These are phyloP conservation scores for Starmerella roubikii DNA, from an alignment of 805 yeast genomes.

Conservation along the genomic window DNA sequence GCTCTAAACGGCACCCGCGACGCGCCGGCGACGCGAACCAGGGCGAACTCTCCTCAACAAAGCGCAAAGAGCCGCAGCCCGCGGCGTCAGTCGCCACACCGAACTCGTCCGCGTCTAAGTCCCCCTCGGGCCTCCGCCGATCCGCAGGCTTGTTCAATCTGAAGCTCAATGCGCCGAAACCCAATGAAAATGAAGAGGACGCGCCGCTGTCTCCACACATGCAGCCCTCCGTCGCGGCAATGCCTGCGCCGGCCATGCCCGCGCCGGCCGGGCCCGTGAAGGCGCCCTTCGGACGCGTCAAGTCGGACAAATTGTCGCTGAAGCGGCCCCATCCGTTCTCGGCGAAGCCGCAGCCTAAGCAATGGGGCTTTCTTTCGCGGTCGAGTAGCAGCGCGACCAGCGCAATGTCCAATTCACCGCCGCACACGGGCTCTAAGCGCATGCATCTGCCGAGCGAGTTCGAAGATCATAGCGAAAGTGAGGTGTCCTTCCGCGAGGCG, in stretches of 20 bases:
- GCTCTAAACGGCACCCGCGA: neutral
- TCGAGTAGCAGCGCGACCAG: conserved; percentile 5
- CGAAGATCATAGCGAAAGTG: conserved; percentile 31
- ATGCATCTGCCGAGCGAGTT: conserved; percentile 1
- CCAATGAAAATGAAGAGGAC: conserved; percentile 5
- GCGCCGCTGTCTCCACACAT: conserved; percentile 4
- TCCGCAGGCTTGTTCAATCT: conserved; percentile 31
- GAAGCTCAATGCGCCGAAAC: conserved; percentile 24
- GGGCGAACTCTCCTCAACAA: neutral
- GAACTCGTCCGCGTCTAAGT: conserved; percentile 44
- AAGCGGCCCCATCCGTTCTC: conserved; percentile 22
- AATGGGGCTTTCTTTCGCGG: conserved; percentile 8
- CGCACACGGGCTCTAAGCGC: conserved; percentile 11
- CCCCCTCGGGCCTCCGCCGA: conserved; percentile 28
- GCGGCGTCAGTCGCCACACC: neutral
- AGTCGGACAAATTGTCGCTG: conserved; percentile 7
- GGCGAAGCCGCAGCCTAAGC: conserved; percentile 9
- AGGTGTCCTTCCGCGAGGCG: conserved; percentile 46
- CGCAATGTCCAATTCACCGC: no score
- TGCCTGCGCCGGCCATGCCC: neutral
- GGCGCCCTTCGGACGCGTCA: conserved; percentile 1
- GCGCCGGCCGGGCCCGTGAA: neutral
- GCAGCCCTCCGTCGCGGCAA: conserved; percentile 1
- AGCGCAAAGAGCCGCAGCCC: neutral
- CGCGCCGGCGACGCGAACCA: neutral